Evolutionary conservation across 2,329 filamentous ascomycete species (phyloP).

Genomic region (Diaporthe australafricana): DNA sequence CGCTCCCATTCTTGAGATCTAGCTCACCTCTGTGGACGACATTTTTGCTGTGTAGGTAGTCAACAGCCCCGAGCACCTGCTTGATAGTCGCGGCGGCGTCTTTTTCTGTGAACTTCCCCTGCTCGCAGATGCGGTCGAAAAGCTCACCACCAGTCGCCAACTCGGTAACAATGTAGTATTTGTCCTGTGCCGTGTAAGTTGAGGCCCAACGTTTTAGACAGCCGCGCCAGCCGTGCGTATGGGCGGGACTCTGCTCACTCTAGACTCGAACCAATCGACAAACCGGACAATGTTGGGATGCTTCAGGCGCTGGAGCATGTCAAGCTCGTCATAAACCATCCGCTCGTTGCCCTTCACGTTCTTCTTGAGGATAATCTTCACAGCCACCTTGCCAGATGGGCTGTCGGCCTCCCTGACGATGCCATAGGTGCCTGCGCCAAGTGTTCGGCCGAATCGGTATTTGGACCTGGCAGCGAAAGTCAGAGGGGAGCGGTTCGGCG

Average conservation of each 20-base stretch:
- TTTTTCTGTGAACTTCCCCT: constrained; percentile 98
- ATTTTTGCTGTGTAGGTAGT: constrained; percentile 94
- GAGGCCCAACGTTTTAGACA: neutral
- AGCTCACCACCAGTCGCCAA: constrained; percentile 95
- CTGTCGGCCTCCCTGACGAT: constrained; percentile 96
- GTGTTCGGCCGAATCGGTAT: constrained; percentile 92
- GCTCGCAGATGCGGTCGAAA: constrained; percentile 97
- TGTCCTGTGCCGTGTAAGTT: constrained; percentile 73
- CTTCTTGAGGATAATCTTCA: constrained; percentile 99
- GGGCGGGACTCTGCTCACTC: constrained; percentile 66
- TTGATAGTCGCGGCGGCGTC: constrained; percentile 96
- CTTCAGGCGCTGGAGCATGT: constrained; percentile 89
- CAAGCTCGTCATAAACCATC: constrained; percentile 98
- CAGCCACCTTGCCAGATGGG: constrained; percentile 84
- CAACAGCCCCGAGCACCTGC: constrained; percentile 91
- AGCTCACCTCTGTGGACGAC: constrained; percentile 91
- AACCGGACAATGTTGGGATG: constrained; percentile 98
- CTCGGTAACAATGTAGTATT: constrained; percentile 99
- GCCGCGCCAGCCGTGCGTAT: neutral
- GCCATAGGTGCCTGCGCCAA: constrained; percentile 97
- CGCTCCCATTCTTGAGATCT: neutral
- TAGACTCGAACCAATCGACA: constrained; percentile 98
- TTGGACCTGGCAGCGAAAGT: constrained; percentile 68
- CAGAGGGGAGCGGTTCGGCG: constrained; percentile 40
- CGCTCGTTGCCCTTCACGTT: constrained; percentile 98